Evolutionary conservation across 345 rosid genomes (phyloP).

Genomic region (Citrus sp.): DNA sequence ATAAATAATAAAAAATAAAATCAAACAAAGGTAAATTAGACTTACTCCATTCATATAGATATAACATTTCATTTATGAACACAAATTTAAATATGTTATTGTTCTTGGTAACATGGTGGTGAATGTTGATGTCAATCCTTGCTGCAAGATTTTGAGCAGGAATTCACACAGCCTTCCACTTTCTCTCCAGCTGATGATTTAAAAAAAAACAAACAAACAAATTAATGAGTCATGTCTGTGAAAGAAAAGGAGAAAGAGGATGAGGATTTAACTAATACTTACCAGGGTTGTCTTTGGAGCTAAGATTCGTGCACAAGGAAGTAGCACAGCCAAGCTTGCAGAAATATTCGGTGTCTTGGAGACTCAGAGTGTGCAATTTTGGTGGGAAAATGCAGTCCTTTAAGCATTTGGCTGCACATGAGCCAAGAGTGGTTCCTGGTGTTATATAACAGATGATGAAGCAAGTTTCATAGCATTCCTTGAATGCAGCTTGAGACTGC

Average conservation of each 20-base stretch:
- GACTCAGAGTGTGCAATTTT: background rate
- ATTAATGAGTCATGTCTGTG: background rate
- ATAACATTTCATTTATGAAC: too few species aligned
- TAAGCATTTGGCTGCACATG: conserved; percentile 33
- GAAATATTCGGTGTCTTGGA: conserved; percentile 10
- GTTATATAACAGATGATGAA: conserved; percentile 27
- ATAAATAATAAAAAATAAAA: background rate
- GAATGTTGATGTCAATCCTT: conserved; percentile 1
- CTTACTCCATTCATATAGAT: background rate
- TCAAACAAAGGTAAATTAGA: background rate
- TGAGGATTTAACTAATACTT: background rate
- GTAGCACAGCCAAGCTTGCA: conserved; percentile 50
- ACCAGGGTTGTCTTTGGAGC: conserved; percentile 41
- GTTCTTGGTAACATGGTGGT: background rate
- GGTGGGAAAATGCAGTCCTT: conserved; percentile 29
- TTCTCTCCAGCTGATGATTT: conserved; percentile 29
- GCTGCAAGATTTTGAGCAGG: conserved; percentile 37
- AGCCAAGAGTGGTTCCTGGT: background rate
- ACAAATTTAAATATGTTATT: background rate
- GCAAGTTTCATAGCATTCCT: conserved; percentile 35
- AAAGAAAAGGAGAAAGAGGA: background rate
- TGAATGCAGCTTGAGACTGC: conserved; percentile 20
- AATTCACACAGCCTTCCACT: conserved; percentile 41
- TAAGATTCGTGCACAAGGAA: conserved; percentile 38
- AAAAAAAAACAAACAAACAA: background rate